phyloP scores from a whole-genome alignment of 305 asterid genomes.

The Fraxinus velutina region DNA sequence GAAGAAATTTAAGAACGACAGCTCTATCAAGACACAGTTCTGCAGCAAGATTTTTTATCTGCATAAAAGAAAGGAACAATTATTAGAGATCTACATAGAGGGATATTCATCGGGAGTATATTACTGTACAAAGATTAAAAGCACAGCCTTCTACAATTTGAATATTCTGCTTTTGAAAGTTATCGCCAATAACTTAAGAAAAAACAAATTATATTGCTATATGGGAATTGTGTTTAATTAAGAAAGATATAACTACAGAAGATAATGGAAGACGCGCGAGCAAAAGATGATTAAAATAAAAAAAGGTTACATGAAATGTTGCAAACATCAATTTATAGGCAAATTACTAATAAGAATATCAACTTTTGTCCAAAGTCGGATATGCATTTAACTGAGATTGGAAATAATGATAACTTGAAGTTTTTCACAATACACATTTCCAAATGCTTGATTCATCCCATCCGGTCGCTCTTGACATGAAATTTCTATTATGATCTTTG shows the following conservation, averaged over 20 bases:
- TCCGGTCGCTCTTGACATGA: neutral
- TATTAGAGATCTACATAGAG: neutral
- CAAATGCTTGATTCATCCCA: neutral
- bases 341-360: neutral
- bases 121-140: neutral
- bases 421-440: neutral
- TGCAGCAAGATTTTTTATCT: constrained; percentile 87
- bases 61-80: constrained; percentile 31
- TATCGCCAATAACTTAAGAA: neutral
- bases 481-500: neutral
- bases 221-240: neutral
- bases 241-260: neutral
- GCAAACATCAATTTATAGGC: neutral
- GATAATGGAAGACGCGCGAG: neutral
- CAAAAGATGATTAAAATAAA: neutral
- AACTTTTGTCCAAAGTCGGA: neutral
- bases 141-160: neutral
- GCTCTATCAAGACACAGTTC: constrained; percentile 87
- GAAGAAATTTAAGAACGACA: constrained; percentile 66
- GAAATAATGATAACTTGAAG: neutral
- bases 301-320: neutral
- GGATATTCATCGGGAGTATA: neutral
- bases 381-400: neutral
- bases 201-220: neutral
- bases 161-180: neutral